Evolutionary conservation across 202 grass and related monocot species (phyloP).

Genomic region (Thinopyrum obtusiflorum): DNA sequence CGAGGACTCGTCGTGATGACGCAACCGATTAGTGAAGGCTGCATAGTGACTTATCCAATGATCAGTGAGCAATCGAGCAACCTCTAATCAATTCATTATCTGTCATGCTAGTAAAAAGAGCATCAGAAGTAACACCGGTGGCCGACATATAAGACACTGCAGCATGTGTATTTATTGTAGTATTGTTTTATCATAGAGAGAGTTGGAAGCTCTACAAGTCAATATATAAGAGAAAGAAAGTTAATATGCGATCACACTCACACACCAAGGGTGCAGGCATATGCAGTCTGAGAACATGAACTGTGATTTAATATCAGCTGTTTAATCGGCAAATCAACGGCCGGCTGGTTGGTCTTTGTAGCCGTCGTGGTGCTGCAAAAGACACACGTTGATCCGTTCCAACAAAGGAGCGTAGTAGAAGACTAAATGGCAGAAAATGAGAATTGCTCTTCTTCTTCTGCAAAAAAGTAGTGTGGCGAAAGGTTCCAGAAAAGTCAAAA

Average conservation of each 20-base stretch:
- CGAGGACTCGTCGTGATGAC: background rate
- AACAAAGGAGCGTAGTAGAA: background rate
- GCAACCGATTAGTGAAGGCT: background rate
- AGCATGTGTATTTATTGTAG: background rate
- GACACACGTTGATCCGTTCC: slow-evolving; percentile 23
- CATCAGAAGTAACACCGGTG: background rate
- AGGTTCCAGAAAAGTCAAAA: background rate
- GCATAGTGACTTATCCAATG: background rate
- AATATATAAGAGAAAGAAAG: no score
- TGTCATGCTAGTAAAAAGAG: no score
- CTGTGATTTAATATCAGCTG: background rate
- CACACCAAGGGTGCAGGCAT: background rate
- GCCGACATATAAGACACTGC: background rate
- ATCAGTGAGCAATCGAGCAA: background rate
- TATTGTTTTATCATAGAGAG: background rate
- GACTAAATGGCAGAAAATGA: background rate
- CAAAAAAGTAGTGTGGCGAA: background rate
- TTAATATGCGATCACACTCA: no score
- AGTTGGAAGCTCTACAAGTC: no score
- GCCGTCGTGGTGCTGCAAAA: background rate
- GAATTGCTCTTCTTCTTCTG: background rate
- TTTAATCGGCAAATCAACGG: background rate
- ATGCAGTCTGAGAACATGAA: background rate
- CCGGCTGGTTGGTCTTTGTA: background rate
- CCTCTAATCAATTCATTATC: no score